Base-by-base conservation (phyloP, 495 filamentous ascomycete genomes). In the Xylaria intraflava region DNA sequence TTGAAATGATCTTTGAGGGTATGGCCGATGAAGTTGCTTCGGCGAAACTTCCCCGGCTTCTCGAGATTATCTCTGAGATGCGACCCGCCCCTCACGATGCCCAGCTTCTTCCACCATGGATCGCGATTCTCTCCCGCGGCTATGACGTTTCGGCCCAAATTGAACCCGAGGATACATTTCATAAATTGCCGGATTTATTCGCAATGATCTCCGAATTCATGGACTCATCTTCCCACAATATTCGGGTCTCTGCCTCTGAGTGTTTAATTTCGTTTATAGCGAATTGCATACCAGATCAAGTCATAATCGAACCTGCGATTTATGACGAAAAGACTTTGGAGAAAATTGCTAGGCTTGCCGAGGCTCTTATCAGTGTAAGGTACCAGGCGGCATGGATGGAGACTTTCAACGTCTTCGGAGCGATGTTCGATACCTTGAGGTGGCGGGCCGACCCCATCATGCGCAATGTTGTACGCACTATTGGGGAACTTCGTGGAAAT, bases 351-450 rank as follows among this genome's bases (percentile, higher is more conserved):
- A 79, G 78, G 56, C 74, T 76, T 1, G 81, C 85, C 0, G 80
- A 78, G 31, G 80, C 83, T 46, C 79, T 97, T 23, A 75, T 98
- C 14, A 90, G 81, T 46, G 82, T 96, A 11, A 92, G 90, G 62
- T 97, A 89, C 64, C 93, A 97, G 66, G 81, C 83, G 16, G 93
- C 94, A 1, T 98, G 93, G 94, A 83, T 86, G 72, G 92, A 97
- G 64, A 87, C 94, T 8, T 96, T 97, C 72, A 89, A 86, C 59
- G 86, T 97, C 9, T 77, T 94, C 46, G 83, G 82, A n/a, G 85
- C 87, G 26, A 84, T 92, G 66, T 93, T 97, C 56, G 86, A 93
- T 50, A 78, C 83, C n/a, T 79, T 94, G 51, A 80, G 83, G 58
- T 96, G 90, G 90, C 83, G 84, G 36, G 84, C 90, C 5, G 74